These are phyloP conservation scores for Mucor lusitanicus DNA, from an alignment of 371 early-diverging fungal genomes.

Conservation along the genomic window DNA sequence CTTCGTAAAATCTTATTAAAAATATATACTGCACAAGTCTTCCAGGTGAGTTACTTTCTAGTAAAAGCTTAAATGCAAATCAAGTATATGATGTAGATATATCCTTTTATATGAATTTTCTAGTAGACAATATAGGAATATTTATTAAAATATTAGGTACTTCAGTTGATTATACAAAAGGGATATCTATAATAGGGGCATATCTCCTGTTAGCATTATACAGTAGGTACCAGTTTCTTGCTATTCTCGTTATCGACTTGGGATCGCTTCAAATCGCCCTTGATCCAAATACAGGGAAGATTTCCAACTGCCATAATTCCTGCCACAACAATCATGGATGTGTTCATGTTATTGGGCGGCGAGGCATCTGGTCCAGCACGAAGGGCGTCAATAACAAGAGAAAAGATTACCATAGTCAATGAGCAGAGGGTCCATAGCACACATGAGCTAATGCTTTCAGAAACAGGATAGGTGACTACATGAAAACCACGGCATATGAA, in stretches of 20 bases:
- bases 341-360: constrained; percentile 41
- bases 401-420: constrained; percentile 30
- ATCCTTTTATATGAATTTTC: too few species aligned
- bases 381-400: constrained; percentile 28
- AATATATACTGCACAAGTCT: too few species aligned
- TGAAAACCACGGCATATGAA: not conserved
- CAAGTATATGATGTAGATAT: too few species aligned
- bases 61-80: too few species aligned
- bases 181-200: too few species aligned
- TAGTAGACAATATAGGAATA: too few species aligned
- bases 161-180: too few species aligned
- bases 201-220: too few species aligned
- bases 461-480: constrained; percentile 40
- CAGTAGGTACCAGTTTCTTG: not conserved
- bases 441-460: constrained; percentile 37
- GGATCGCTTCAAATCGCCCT: constrained; percentile 36
- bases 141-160: too few species aligned
- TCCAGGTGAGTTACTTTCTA: too few species aligned
- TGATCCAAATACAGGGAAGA: constrained; percentile 35
- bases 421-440: constrained; percentile 29
- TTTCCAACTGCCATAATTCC: constrained; percentile 28
- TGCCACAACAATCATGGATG: constrained; percentile 25
- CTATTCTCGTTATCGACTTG: constrained; percentile 6
- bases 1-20: too few species aligned
- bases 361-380: constrained; percentile 37